Evolutionary conservation across 1,139 yeast genomes (phyloP).

Genomic region (Hemisphaericaspora subhashii): DNA sequence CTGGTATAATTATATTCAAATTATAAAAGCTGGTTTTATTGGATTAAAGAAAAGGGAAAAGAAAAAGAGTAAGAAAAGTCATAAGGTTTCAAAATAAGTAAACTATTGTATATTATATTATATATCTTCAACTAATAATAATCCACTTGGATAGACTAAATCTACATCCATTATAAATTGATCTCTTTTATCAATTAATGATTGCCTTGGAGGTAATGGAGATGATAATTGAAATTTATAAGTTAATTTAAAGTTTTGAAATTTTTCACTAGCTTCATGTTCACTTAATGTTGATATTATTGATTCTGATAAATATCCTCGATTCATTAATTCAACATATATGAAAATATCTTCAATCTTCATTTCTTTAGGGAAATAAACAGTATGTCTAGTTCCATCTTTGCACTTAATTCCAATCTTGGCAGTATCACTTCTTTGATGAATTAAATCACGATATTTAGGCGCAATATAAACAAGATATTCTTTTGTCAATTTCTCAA

Average conservation of each 20-base stretch:
- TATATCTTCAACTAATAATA: conserved; percentile 37
- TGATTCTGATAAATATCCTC: conserved; percentile 36
- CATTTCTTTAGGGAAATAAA: conserved; percentile 47
- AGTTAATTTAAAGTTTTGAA: conserved; percentile 24
- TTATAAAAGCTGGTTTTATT: conserved; percentile 55
- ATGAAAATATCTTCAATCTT: conserved; percentile 59
- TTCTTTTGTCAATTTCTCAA: conserved; percentile 25
- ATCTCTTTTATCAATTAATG: conserved; percentile 26
- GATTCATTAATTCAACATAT: conserved; percentile 47
- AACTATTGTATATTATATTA: conserved; percentile 4
- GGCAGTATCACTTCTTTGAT: conserved; percentile 23
- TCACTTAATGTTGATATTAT: conserved; percentile 43
- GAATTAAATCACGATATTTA: conserved; percentile 37
- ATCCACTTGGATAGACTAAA: conserved; percentile 44
- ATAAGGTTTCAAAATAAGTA: conserved; percentile 24
- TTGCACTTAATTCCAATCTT: conserved; percentile 60
- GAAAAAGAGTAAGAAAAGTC: conserved; percentile 50
- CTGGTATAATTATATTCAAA: conserved; percentile 68
- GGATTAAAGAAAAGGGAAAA: conserved; percentile 53
- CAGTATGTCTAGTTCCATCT: conserved; percentile 49
- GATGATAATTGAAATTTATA: conserved; percentile 36
- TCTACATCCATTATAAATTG: conserved; percentile 29
- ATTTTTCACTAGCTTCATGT: conserved; percentile 20
- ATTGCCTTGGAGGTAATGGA: conserved; percentile 41
- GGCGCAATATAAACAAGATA: conserved; percentile 48